A percentile compares a stretch with the other conserved stretches of the same genome.
These are phyloP conservation scores for Helichrysum umbraculigerum DNA, from an alignment of 129 eudicot genomes.

Conservation along the genomic window DNA sequence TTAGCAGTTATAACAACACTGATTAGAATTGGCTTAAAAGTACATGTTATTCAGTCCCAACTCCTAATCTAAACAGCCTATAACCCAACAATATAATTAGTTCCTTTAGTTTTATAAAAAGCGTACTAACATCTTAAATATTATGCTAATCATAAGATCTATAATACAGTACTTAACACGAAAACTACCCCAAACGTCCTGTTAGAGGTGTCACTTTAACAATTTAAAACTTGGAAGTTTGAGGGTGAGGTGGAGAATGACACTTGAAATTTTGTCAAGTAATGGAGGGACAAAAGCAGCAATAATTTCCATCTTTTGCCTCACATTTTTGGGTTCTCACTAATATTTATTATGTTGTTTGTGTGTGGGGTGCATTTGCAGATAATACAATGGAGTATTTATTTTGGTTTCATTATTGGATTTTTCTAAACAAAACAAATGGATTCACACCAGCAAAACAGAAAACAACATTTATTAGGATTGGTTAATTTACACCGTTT, in stretches of 20 bases:
- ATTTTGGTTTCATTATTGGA: too few species aligned
- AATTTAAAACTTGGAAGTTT: constrained; percentile 25
- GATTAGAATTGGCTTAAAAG: not conserved
- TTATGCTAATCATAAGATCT: not conserved
- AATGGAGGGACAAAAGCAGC: constrained; percentile 33
- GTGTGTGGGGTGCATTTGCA: not conserved
- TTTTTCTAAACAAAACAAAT: too few species aligned
- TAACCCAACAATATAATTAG: not conserved
- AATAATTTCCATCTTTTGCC: constrained; percentile 26
- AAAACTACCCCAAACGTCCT: not conserved
- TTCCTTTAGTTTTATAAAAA: too few species aligned
- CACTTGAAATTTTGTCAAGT: constrained; percentile 34
- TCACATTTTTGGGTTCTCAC: constrained; percentile 8
- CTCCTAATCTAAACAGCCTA: not conserved
- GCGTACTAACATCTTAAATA: too few species aligned
- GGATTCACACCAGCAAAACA: too few species aligned
- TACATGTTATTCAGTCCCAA: not conserved
- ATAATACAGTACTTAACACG: too few species aligned
- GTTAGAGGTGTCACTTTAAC: constrained; percentile 9
- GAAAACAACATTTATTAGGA: too few species aligned
- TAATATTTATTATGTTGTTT: constrained; percentile 1
- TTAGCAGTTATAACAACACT: too few species aligned
- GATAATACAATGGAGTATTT: not conserved
- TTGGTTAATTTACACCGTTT: not conserved
- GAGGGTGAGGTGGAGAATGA: constrained; percentile 27